Conservation (phyloP, 108 stramenopile genomes). For the Cyclotella atomus region DNA sequence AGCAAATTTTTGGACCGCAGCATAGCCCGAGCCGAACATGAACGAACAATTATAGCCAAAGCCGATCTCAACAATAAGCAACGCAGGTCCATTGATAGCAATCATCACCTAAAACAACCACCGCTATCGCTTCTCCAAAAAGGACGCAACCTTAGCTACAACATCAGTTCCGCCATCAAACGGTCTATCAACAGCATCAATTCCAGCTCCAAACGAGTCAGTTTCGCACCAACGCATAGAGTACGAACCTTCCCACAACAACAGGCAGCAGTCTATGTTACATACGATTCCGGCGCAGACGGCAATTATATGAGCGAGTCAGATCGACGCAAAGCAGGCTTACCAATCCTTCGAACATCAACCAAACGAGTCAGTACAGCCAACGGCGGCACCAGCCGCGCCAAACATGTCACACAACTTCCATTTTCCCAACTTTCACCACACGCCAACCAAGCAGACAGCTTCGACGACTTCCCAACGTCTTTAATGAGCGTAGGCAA, state of each 20-base stretch:
- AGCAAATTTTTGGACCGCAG: neutral
- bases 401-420: neutral
- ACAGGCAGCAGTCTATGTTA: neutral
- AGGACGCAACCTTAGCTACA: neutral
- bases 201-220: neutral
- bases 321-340: neutral
- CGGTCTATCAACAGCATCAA: too few species aligned
- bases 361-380: neutral
- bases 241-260: neutral
- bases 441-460: neutral
- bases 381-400: neutral
- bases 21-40: neutral
- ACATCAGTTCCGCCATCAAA: too few species aligned
- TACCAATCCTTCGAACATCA: neutral
- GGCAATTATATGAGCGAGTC: neutral
- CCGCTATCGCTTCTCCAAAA: too few species aligned
- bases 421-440: neutral
- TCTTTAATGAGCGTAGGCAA: constrained; percentile 2
- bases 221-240: neutral
- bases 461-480: neutral
- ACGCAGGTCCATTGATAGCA: neutral
- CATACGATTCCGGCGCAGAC: constrained; percentile 1
- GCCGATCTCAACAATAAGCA: neutral
- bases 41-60: neutral
- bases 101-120: neutral